Percentiles rank a stretch among this genome's conserved stretches.
Evolutionary conservation across 495 filamentous ascomycete species (phyloP).

Genomic region (Amphirosellinia nigrospora): DNA sequence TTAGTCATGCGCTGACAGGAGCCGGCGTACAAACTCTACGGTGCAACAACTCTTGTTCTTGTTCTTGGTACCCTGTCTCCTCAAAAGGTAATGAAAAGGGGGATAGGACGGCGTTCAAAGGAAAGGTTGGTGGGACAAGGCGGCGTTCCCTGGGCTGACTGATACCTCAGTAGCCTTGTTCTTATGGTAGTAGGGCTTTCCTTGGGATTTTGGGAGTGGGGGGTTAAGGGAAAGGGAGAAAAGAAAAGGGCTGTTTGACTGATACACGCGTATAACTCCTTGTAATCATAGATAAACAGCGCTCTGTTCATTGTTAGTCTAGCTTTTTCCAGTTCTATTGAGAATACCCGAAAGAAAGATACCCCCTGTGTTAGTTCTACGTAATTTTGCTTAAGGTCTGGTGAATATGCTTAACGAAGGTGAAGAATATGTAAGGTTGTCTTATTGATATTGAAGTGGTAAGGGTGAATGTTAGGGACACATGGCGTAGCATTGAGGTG

Average conservation of each 20-base stretch:
- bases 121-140: background rate
- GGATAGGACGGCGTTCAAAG: constrained; percentile 10
- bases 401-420: background rate
- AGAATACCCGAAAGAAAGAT: background rate
- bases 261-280: constrained; percentile 10
- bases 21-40: background rate
- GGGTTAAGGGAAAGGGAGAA: background rate
- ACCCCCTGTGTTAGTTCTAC: background rate
- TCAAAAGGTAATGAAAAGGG: constrained; percentile 9
- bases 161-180: constrained; percentile 9
- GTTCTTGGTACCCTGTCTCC: background rate
- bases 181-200: constrained; percentile 4
- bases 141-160: constrained; percentile 15
- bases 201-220: background rate
- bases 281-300: constrained; percentile 26
- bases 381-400: background rate
- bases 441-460: too few species aligned
- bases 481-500: too few species aligned
- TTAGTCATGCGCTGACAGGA: background rate
- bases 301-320: constrained; percentile 10
- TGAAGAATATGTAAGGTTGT: background rate
- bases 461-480: too few species aligned
- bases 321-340: background rate
- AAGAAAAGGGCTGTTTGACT: constrained; percentile 1
- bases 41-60: background rate